phyloP scores from a whole-genome alignment of 352 stramenopile genomes.

The Blastocystis sp. region DNA sequence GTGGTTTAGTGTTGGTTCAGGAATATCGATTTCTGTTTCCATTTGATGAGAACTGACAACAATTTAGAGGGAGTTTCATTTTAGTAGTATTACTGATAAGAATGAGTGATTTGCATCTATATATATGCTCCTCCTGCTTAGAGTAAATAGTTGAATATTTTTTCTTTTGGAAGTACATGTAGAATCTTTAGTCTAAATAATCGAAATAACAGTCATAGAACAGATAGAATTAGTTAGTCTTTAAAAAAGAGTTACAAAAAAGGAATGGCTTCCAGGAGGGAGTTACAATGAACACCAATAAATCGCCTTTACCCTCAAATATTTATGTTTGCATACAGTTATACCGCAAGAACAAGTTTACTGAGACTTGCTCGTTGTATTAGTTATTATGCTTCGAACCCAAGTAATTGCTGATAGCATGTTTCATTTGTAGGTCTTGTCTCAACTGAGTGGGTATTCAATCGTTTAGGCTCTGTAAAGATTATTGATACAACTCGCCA shows the following conservation, averaged over 20 bases:
- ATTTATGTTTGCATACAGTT: background rate
- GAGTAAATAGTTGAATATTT: too few relatives aligned
- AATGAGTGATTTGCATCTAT: background rate
- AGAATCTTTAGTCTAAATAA: background rate
- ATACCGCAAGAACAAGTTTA: background rate
- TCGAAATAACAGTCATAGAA: background rate
- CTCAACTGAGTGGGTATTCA: slow-evolving; percentile 42
- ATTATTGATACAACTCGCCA: slow-evolving; percentile 34
- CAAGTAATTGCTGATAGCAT: background rate
- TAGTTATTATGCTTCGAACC: slow-evolving; percentile 13
- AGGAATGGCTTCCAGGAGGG: background rate
- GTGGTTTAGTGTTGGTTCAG: slow-evolving; percentile 38
- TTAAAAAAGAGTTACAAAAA: background rate
- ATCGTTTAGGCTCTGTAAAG: slow-evolving; percentile 29
- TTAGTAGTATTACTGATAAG: background rate
- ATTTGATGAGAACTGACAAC: background rate
- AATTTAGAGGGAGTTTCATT: background rate
- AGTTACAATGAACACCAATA: background rate
- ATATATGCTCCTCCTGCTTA: too few relatives aligned
- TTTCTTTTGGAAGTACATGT: background rate
- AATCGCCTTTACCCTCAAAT: background rate
- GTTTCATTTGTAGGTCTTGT: background rate
- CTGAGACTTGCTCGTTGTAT: background rate
- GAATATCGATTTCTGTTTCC: slow-evolving; percentile 53
- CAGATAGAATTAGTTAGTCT: background rate